phyloP scores from a whole-genome alignment of 2,329 filamentous ascomycete genomes.

The Talaromyces sp. region DNA sequence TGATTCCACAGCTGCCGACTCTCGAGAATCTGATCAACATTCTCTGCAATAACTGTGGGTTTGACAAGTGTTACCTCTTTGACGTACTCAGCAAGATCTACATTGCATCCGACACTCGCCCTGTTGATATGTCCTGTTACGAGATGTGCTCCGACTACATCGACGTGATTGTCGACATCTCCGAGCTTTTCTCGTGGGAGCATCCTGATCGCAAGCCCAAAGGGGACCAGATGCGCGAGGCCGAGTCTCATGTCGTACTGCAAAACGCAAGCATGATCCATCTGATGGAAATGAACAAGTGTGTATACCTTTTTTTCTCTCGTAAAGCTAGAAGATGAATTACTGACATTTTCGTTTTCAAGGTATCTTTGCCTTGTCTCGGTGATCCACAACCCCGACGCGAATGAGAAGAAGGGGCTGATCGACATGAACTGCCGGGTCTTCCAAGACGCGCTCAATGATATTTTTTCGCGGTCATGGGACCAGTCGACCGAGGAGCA shows the following conservation, averaged over 20 bases:
- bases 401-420: conserved; percentile 59
- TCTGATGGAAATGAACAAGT: conserved; percentile 64
- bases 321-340: background rate
- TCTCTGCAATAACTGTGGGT: conserved; percentile 85
- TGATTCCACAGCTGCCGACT: conserved; percentile 88
- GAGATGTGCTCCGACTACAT: conserved; percentile 99
- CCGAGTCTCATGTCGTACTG: conserved; percentile 60
- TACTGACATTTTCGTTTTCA: conserved; percentile 15
- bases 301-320: conserved; percentile 3
- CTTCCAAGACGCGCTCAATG: conserved; percentile 58
- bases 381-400: conserved; percentile 61
- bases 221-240: conserved; percentile 48
- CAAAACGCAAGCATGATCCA: conserved; percentile 62
- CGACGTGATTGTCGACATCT: conserved; percentile 95
- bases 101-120: conserved; percentile 90
- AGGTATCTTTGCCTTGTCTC: conserved; percentile 63
- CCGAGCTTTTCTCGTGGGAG: conserved; percentile 85
- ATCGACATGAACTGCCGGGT: conserved; percentile 65
- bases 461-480: conserved; percentile 55
- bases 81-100: conserved; percentile 98
- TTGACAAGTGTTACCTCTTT: conserved; percentile 97
- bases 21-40: conserved; percentile 93
- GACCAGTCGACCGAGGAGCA: conserved; percentile 24
- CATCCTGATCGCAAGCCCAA: conserved; percentile 38
- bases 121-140: conserved; percentile 91